phyloP scores from a whole-genome alignment of 2,329 filamentous ascomycete genomes.

The Neofusicoccum kwambonambiense region DNA sequence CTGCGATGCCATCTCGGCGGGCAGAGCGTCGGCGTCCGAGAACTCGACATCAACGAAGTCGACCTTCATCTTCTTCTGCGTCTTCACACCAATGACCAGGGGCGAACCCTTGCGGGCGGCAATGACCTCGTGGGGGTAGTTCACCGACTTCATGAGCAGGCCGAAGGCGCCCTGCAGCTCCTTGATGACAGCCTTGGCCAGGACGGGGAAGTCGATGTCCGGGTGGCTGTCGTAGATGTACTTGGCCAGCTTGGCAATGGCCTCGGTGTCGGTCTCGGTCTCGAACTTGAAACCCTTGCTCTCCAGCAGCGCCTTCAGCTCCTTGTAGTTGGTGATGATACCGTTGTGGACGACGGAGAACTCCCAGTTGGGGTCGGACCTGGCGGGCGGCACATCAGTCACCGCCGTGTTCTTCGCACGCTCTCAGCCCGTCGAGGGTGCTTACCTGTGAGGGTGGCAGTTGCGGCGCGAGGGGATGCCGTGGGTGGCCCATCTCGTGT shows the following conservation, averaged over 20 bases:
- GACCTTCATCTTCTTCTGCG: constrained; percentile 99
- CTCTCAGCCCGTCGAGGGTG: neutral
- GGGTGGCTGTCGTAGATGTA: constrained; percentile 96
- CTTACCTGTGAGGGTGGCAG: constrained; percentile 95
- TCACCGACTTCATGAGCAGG: constrained; percentile 94
- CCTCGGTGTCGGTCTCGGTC: constrained; percentile 98
- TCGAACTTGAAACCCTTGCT: constrained; percentile 98
- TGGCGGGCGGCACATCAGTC: constrained; percentile 35
- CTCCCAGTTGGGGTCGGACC: constrained; percentile 92
- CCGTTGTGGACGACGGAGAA: constrained; percentile 98
- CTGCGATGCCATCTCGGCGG: constrained; percentile 92
- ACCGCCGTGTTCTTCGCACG: neutral
- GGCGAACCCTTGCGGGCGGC: constrained; percentile 98
- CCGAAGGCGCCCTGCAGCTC: constrained; percentile 98
- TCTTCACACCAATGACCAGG: constrained; percentile 94
- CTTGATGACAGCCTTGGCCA: constrained; percentile 96
- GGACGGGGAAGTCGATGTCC: constrained; percentile 89
- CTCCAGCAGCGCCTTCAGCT: constrained; percentile 88
- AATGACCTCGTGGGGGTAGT: constrained; percentile 97
- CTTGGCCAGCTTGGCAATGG: constrained; percentile 97
- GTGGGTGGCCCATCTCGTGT: constrained; percentile 99
- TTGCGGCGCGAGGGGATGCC: constrained; percentile 89
- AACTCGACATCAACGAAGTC: constrained; percentile 99
- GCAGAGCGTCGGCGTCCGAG: constrained; percentile 75
- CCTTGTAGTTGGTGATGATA: constrained; percentile 99